Evolutionary conservation across 1,284 basidiomycete species (phyloP).

Genomic region (Austroboletus sp.): DNA sequence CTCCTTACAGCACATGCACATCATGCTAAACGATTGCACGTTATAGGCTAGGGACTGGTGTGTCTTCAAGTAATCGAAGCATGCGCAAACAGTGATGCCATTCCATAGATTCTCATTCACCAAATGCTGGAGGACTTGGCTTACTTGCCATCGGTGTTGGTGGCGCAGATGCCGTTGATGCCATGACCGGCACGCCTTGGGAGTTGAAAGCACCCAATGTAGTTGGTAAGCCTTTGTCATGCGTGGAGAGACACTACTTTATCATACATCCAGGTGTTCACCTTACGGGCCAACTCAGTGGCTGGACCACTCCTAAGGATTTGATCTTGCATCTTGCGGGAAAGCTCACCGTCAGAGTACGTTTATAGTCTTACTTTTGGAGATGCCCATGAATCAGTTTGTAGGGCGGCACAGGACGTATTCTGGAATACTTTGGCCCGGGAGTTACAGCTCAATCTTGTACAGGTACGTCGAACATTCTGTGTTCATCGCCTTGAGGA

Average conservation of each 20-base stretch:
- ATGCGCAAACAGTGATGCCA: constrained; percentile 4
- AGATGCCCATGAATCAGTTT: constrained; percentile 6
- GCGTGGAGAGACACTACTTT: not conserved
- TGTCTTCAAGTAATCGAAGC: constrained; percentile 5
- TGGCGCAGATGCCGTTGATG: constrained; percentile 97
- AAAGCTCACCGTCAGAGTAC: constrained; percentile 84
- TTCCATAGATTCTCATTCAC: constrained; percentile 86
- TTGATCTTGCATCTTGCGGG: constrained; percentile 92
- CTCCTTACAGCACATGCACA: constrained; percentile 2
- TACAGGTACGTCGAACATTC: constrained; percentile 55
- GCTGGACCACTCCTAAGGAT: constrained; percentile 96
- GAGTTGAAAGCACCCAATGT: constrained; percentile 92
- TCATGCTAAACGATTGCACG: constrained; percentile 12
- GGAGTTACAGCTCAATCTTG: constrained; percentile 88
- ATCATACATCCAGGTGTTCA: constrained; percentile 52
- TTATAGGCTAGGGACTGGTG: constrained; percentile 69
- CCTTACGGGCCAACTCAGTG: constrained; percentile 80
- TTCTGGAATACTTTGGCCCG: constrained; percentile 97
- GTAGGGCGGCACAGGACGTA: constrained; percentile 90
- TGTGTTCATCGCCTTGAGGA: not conserved
- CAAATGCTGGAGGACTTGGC: constrained; percentile 97
- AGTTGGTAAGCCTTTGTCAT: constrained; percentile 49
- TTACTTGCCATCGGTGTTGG: constrained; percentile 97
- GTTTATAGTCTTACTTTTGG: constrained; percentile 23
- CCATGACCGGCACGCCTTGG: constrained; percentile 97